Evolutionary conservation across 805 yeast species (phyloP).

Genomic region (Candida nitratophila): DNA sequence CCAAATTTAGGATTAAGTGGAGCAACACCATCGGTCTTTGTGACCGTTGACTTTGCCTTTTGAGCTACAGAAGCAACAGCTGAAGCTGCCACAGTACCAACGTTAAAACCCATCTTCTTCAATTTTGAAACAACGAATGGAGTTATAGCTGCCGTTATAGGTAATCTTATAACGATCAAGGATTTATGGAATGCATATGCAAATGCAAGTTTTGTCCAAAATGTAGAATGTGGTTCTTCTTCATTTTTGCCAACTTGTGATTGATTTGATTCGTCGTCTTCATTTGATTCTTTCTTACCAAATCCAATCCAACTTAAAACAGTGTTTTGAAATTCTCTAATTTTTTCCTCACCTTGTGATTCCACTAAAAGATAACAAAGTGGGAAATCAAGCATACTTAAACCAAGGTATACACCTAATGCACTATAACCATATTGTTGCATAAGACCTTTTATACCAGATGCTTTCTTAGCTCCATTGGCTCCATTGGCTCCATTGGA

Average conservation of each 20-base stretch:
- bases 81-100: slow-evolving; percentile 39
- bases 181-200: slow-evolving; percentile 94
- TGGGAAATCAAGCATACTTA: slow-evolving; percentile 77
- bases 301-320: slow-evolving; percentile 58
- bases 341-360: slow-evolving; percentile 77
- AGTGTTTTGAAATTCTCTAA: slow-evolving; percentile 57
- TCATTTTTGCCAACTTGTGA: slow-evolving; percentile 4
- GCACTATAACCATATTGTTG: slow-evolving; percentile 91
- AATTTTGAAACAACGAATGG: slow-evolving; percentile 66
- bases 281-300: slow-evolving; percentile 25
- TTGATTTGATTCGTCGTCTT: slow-evolving; percentile 12
- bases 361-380: slow-evolving; percentile 78
- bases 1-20: slow-evolving; percentile 45
- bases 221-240: slow-evolving; percentile 24
- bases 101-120: slow-evolving; percentile 72
- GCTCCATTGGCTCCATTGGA: background rate
- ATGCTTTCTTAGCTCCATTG: slow-evolving; percentile 23
- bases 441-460: slow-evolving; percentile 56
- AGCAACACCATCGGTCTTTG: slow-evolving; percentile 23
- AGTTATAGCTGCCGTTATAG: slow-evolving; percentile 86
- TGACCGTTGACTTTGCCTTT: slow-evolving; percentile 6
- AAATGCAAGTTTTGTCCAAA: slow-evolving; percentile 78
- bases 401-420: slow-evolving; percentile 69
- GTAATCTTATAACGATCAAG: slow-evolving; percentile 74
- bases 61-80: background rate